These are phyloP conservation scores for Alternaria consortialis DNA, from an alignment of 2,329 filamentous ascomycete genomes.

Conservation along the genomic window DNA sequence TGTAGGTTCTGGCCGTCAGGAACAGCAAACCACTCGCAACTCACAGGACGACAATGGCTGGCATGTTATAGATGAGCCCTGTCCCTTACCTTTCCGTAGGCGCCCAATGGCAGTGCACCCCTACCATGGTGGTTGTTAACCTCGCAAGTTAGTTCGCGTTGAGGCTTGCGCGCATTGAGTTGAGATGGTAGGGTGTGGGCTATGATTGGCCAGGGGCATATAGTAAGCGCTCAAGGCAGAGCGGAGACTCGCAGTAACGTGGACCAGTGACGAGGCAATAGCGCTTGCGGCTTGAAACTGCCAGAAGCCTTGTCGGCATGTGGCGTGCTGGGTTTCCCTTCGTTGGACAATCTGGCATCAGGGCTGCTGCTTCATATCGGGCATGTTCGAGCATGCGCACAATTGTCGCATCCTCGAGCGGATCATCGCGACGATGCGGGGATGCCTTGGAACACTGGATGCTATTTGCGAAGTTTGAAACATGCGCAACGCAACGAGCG, in stretches of 20 bases:
- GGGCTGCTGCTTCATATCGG: slow-evolving; percentile 15
- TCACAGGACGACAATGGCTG: slow-evolving; percentile 30
- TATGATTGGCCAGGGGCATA: slow-evolving; percentile 27
- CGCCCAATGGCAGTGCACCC: slow-evolving; percentile 32
- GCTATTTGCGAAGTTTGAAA: slow-evolving; percentile 8
- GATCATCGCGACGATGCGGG: background rate
- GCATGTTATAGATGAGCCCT: slow-evolving; percentile 32
- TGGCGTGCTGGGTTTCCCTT: slow-evolving; percentile 19
- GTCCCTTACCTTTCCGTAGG: slow-evolving; percentile 9
- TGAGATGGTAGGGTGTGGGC: slow-evolving; percentile 6
- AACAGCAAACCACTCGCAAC: slow-evolving; percentile 29
- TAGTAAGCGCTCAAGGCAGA: slow-evolving; percentile 34
- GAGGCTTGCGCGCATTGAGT: slow-evolving; percentile 32
- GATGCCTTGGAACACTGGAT: slow-evolving; percentile 6
- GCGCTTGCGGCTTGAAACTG: slow-evolving; percentile 42
- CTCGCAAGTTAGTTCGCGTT: slow-evolving; percentile 25
- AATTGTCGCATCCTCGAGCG: slow-evolving; percentile 10
- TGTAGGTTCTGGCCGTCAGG: slow-evolving; percentile 31
- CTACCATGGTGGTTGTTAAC: slow-evolving; percentile 27
- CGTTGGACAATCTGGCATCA: slow-evolving; percentile 9
- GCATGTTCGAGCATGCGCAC: slow-evolving; percentile 16
- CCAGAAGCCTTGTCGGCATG: slow-evolving; percentile 4
- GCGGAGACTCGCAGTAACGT: slow-evolving; percentile 30
- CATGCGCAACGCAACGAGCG: slow-evolving; percentile 4
- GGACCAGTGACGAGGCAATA: slow-evolving; percentile 42